A percentile compares a stretch with the other conserved stretches of the same genome.
phyloP scores from a whole-genome alignment of 768 basidiomycete genomes.

The Trametes cinnabarina region DNA sequence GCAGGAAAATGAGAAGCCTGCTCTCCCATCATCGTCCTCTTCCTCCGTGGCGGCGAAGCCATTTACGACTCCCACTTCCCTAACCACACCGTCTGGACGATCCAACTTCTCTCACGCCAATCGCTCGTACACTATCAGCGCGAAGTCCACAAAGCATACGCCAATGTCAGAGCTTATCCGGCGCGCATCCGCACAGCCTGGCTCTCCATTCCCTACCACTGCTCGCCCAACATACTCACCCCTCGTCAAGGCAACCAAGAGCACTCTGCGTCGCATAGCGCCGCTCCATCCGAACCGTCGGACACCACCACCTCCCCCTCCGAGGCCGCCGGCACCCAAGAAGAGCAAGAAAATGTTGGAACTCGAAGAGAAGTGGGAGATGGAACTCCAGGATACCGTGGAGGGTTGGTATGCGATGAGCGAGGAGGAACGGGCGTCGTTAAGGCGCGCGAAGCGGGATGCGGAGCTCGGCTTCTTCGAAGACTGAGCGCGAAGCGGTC shows the following conservation, averaged over 20 bases:
- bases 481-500: slow-evolving; percentile 29
- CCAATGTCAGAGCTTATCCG: slow-evolving; percentile 77
- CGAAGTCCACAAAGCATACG: slow-evolving; percentile 48
- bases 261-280: slow-evolving; percentile 63
- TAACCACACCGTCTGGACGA: slow-evolving; percentile 1
- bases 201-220: slow-evolving; percentile 52
- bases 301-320: slow-evolving; percentile 70
- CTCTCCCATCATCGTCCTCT: neutral
- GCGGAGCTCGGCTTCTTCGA: slow-evolving; percentile 49
- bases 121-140: slow-evolving; percentile 41
- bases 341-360: slow-evolving; percentile 80
- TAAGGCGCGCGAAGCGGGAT: slow-evolving; percentile 61
- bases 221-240: slow-evolving; percentile 53
- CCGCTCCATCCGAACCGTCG: slow-evolving; percentile 73
- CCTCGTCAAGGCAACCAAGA: slow-evolving; percentile 61
- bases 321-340: slow-evolving; percentile 67
- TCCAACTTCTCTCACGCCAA: slow-evolving; percentile 7
- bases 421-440: slow-evolving; percentile 37
- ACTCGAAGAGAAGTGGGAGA: slow-evolving; percentile 76
- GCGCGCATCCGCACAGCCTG: slow-evolving; percentile 64
- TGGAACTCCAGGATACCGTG: slow-evolving; percentile 70
- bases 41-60: neutral
- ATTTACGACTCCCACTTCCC: neutral
- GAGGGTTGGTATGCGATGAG: slow-evolving; percentile 52
- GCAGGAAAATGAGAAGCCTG: slow-evolving; percentile 15